These are phyloP conservation scores for Ustilago crameri DNA, from an alignment of 1,284 basidiomycete genomes.

Conservation along the genomic window DNA sequence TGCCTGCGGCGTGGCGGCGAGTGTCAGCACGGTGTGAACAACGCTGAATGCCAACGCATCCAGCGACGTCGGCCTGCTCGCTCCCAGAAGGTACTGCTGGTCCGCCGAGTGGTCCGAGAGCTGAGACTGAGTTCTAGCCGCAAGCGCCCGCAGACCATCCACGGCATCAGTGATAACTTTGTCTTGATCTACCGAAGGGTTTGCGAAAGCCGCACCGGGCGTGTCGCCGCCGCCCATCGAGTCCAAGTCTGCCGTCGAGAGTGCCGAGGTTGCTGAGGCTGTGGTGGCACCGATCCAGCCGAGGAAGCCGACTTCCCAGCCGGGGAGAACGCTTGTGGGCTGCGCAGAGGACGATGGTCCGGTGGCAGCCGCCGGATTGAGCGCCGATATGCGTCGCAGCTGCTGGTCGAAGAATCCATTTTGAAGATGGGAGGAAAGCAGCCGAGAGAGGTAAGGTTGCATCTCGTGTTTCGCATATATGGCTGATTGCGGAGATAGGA, in stretches of 20 bases:
- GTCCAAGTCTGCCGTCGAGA: conserved; percentile 34
- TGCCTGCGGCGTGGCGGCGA: conserved; percentile 43
- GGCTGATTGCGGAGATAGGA: conserved; percentile 35
- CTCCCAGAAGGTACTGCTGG: conserved; percentile 18
- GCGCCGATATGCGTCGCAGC: conserved; percentile 37
- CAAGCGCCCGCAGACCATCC: conserved; percentile 34
- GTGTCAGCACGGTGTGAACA: conserved; percentile 50
- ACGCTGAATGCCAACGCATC: conserved; percentile 53
- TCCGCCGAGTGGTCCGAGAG: conserved; percentile 8
- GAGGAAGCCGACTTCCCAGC: conserved; percentile 52
- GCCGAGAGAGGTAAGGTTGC: conserved; percentile 31
- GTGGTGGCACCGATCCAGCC: conserved; percentile 43
- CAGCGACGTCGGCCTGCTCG: conserved; percentile 27
- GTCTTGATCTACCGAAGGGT: conserved; percentile 35
- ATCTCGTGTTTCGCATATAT: conserved; percentile 13
- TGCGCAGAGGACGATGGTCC: conserved; percentile 19
- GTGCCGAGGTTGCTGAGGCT: conserved; percentile 24
- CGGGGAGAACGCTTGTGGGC: conserved; percentile 44
- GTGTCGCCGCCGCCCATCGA: conserved; percentile 41
- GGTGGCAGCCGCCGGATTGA: conserved; percentile 33
- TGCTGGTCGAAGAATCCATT: conserved; percentile 46
- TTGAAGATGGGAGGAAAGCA: conserved; percentile 32
- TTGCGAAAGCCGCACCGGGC: conserved; percentile 36
- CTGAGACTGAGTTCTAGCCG: conserved; percentile 24
- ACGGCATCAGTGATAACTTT: conserved; percentile 33